Evolutionary conservation across 768 basidiomycete species (phyloP).

Genomic region (Paxillus ammoniavirescens): DNA sequence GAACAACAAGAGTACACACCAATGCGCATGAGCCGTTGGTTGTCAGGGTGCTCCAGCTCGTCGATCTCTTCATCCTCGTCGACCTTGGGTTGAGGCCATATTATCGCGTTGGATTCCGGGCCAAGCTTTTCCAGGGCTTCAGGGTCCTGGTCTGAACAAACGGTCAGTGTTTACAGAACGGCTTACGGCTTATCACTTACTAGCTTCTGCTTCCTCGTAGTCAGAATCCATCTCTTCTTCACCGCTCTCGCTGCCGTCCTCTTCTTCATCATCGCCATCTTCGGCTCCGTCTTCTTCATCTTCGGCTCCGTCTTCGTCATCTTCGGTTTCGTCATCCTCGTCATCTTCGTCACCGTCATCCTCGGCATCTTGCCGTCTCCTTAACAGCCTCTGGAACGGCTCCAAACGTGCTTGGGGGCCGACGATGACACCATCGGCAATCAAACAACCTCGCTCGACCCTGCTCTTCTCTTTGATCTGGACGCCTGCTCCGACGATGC

Average conservation of each 20-base stretch:
- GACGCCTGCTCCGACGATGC: conserved; percentile 82
- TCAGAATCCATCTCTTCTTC: conserved; percentile 51
- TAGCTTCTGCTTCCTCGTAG: conserved; percentile 62
- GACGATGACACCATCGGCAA: conserved; percentile 78
- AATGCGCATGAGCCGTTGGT: conserved; percentile 73
- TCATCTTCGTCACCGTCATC: conserved; percentile 31
- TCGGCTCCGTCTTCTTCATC: conserved; percentile 37
- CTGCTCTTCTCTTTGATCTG: conserved; percentile 61
- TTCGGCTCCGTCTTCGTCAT: conserved; percentile 17
- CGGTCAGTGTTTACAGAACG: background rate
- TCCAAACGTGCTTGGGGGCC: conserved; percentile 68
- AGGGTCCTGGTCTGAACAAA: conserved; percentile 46
- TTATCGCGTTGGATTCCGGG: conserved; percentile 68
- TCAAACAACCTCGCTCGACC: conserved; percentile 74
- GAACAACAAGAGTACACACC: conserved; percentile 39
- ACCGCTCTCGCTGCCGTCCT: conserved; percentile 30
- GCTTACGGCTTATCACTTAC: conserved; percentile 39
- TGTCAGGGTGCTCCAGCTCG: conserved; percentile 60
- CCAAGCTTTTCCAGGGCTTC: conserved; percentile 52
- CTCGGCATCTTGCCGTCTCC: conserved; percentile 35
- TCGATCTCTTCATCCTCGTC: conserved; percentile 65
- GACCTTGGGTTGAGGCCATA: conserved; percentile 71
- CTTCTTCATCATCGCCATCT: conserved; percentile 22
- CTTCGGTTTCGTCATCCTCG: conserved; percentile 20
- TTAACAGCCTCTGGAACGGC: conserved; percentile 76